These are phyloP conservation scores for Euphorbia celastroides DNA, from an alignment of 441 rosid genomes.

Conservation along the genomic window DNA sequence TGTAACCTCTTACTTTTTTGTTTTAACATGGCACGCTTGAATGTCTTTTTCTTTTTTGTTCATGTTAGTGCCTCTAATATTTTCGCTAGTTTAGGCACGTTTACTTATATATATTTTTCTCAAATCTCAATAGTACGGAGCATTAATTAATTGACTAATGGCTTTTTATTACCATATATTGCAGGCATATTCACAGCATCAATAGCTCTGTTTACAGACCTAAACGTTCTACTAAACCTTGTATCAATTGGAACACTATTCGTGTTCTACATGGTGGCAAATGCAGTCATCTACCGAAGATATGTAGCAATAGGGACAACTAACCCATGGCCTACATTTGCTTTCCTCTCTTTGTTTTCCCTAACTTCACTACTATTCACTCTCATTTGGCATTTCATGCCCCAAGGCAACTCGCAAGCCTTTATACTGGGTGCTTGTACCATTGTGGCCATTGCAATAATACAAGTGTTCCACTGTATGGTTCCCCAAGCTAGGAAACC, in stretches of 20 bases:
- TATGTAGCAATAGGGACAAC: constrained; percentile 56
- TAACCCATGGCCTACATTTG: constrained; percentile 65
- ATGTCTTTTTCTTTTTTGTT: too few species aligned
- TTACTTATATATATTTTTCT: too few species aligned
- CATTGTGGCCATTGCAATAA: constrained; percentile 32
- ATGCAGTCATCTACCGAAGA: constrained; percentile 73
- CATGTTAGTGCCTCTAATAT: too few species aligned
- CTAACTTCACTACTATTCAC: constrained; percentile 53
- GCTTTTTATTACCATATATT: not conserved
- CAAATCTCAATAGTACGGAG: too few species aligned
- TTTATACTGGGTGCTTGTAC: constrained; percentile 44
- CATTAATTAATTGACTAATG: not conserved
- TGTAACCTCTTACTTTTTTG: too few species aligned
- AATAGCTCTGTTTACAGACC: constrained; percentile 71
- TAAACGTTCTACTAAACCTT: constrained; percentile 66
- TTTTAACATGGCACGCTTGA: too few species aligned
- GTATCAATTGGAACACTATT: constrained; percentile 89
- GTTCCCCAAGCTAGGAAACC: constrained; percentile 72
- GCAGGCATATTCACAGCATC: constrained; percentile 82
- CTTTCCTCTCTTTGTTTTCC: constrained; percentile 58
- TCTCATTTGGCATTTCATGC: constrained; percentile 59
- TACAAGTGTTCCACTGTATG: constrained; percentile 40
- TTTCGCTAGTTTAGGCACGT: too few species aligned
- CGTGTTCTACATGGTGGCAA: constrained; percentile 92
- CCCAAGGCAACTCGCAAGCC: constrained; percentile 47